phyloP scores from a whole-genome alignment of 169 alveolate genomes.

The Plasmodium sp. region DNA sequence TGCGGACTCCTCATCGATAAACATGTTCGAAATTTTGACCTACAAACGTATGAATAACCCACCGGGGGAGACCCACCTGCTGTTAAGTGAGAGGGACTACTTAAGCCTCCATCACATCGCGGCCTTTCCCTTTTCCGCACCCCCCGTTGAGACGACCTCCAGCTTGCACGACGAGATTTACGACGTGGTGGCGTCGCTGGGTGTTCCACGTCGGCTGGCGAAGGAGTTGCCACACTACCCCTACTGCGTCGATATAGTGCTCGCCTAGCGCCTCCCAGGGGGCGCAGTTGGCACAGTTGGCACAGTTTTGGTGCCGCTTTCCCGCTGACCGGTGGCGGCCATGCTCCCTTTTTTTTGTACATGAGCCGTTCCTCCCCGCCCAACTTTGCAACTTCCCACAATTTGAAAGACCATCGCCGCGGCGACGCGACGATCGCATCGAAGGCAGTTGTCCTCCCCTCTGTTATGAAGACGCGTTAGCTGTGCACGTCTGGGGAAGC shows the following conservation, averaged over 20 bases:
- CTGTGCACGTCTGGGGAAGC: background rate
- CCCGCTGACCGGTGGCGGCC: background rate
- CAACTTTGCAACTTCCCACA: background rate
- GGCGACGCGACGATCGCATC: background rate
- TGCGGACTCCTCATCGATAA: background rate
- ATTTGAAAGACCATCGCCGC: background rate
- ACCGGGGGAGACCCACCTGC: background rate
- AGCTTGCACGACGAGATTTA: conserved; percentile 32
- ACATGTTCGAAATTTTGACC: conserved; percentile 21
- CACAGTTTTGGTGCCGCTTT: background rate
- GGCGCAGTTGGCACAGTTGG: background rate
- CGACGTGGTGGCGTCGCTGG: conserved; percentile 13
- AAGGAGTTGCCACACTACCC: conserved; percentile 62
- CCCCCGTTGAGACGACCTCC: conserved; percentile 14
- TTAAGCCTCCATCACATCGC: conserved; percentile 10
- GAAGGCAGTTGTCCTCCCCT: background rate
- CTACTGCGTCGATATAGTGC: conserved; percentile 61
- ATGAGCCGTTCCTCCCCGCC: background rate
- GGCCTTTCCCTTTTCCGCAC: conserved; percentile 16
- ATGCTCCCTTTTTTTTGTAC: background rate
- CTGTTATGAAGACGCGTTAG: background rate
- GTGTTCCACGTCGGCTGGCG: background rate
- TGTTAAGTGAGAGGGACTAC: background rate
- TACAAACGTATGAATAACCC: conserved; percentile 19
- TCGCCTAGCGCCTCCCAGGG: background rate